phyloP scores from a whole-genome alignment of 495 filamentous ascomycete genomes.

The Mycothermus thermophilus region DNA sequence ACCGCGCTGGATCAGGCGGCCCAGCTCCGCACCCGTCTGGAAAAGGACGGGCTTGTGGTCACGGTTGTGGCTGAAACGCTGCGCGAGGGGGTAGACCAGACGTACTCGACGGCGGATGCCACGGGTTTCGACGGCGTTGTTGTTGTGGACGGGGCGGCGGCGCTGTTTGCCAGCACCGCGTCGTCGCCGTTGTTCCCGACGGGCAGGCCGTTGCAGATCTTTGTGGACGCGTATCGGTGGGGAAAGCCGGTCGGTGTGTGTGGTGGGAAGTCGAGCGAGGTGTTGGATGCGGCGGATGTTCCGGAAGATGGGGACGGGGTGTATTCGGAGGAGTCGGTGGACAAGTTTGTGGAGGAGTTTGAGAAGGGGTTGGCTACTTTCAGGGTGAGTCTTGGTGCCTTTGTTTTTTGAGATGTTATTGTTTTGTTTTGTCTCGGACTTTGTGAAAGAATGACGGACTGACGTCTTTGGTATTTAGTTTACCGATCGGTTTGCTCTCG shows the following conservation, averaged over 20 bases:
- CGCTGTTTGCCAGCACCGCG: constrained; percentile 29
- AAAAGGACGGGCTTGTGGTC: constrained; percentile 35
- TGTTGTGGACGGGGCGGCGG: constrained; percentile 42
- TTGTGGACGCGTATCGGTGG: constrained; percentile 52
- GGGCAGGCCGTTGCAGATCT: constrained; percentile 49
- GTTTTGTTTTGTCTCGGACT: neutral
- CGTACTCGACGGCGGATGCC: constrained; percentile 57
- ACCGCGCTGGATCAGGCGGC: constrained; percentile 34
- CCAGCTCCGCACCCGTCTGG: constrained; percentile 33
- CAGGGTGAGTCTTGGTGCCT: constrained; percentile 37
- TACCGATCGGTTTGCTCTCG: constrained; percentile 42
- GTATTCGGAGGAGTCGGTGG: constrained; percentile 25
- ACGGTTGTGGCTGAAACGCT: constrained; percentile 52
- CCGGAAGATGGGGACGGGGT: constrained; percentile 34
- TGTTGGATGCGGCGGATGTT: constrained; percentile 27
- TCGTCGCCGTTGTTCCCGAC: constrained; percentile 45
- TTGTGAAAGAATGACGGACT: neutral
- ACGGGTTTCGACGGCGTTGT: constrained; percentile 60
- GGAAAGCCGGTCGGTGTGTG: constrained; percentile 60
- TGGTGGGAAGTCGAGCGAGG: constrained; percentile 25
- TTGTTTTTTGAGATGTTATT: neutral
- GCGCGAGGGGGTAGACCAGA: constrained; percentile 44
- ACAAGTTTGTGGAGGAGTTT: constrained; percentile 31
- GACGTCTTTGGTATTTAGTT: constrained; percentile 14
- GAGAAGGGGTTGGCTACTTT: constrained; percentile 50